phyloP scores from a whole-genome alignment of 495 filamentous ascomycete genomes.

The Xylaria palmicola region DNA sequence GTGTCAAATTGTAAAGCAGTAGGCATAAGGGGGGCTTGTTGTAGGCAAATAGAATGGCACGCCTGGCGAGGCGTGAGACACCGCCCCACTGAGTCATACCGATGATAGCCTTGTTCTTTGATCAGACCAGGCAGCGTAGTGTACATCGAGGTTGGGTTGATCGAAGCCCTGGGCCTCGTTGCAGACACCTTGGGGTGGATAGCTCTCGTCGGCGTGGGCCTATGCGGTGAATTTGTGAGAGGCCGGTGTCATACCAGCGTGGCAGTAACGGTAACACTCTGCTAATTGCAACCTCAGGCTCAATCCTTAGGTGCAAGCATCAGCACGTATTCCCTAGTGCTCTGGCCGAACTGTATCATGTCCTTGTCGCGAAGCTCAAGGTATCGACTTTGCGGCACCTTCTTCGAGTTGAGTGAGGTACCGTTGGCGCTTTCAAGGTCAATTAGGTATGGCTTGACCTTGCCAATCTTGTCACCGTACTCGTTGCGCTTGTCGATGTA shows the following conservation, averaged over 20 bases:
- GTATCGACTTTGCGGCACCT: conserved; percentile 71
- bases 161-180: conserved; percentile 4
- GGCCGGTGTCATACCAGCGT: neutral
- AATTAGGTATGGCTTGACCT: conserved; percentile 86
- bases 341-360: conserved; percentile 81
- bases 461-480: conserved; percentile 76
- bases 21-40: conserved; percentile 1
- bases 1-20: neutral
- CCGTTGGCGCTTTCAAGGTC: conserved; percentile 95
- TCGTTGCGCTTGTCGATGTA: conserved; percentile 80
- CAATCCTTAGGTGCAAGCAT: conserved; percentile 61
- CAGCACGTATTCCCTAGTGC: conserved; percentile 82
- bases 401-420: conserved; percentile 75
- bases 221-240: neutral
- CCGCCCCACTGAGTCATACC: conserved; percentile 25
- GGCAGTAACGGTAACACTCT: neutral
- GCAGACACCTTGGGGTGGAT: neutral
- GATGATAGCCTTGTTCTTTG: conserved; percentile 28
- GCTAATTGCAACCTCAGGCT: neutral
- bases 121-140: neutral
- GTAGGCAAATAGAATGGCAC: conserved; percentile 13
- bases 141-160: neutral
- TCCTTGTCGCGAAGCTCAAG: conserved; percentile 87
- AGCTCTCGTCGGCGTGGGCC: too few relatives aligned
- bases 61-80: conserved; percentile 20